phyloP scores from a whole-genome alignment of 2,329 filamentous ascomycete genomes.

The Verticillium klebahnii region DNA sequence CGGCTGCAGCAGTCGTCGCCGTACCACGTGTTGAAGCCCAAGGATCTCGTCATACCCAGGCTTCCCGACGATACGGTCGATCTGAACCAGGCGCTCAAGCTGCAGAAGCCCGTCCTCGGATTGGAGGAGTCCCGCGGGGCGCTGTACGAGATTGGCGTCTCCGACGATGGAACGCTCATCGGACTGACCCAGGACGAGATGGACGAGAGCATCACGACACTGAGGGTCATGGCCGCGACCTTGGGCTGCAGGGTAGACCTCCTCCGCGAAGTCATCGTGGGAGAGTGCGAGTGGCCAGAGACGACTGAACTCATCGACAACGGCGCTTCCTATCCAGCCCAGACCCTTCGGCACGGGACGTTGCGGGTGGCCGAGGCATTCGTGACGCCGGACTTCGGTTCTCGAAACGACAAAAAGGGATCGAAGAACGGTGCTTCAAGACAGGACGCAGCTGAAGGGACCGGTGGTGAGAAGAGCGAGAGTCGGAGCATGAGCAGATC shows the following conservation, averaged over 20 bases:
- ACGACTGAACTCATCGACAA: constrained; percentile 23
- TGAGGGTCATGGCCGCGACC: constrained; percentile 88
- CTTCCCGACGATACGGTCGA: constrained; percentile 61
- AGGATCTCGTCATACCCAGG: constrained; percentile 68
- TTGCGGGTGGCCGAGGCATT: constrained; percentile 89
- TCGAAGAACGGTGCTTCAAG: constrained; percentile 3
- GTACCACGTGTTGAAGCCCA: constrained; percentile 76
- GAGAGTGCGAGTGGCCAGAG: constrained; percentile 73
- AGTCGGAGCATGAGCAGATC: constrained; percentile 41
- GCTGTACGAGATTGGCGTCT: constrained; percentile 92
- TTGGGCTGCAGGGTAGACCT: constrained; percentile 83
- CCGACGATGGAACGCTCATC: constrained; percentile 87
- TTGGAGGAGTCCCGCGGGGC: constrained; percentile 91
- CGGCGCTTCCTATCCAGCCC: constrained; percentile 14
- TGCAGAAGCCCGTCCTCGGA: constrained; percentile 64
- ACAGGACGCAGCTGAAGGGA: background rate
- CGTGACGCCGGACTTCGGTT: constrained; percentile 66
- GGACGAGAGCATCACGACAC: constrained; percentile 80
- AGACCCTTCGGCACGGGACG: constrained; percentile 37
- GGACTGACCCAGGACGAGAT: constrained; percentile 88
- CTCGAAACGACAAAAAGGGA: constrained; percentile 18
- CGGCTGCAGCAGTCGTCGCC: constrained; percentile 90
- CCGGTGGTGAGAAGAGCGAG: constrained; percentile 1
- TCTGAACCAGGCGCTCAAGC: constrained; percentile 39
- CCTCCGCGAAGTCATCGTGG: constrained; percentile 76